Conservation (phyloP, 2,329 filamentous ascomycete genomes). For the Albophoma yamanashiensis region DNA sequence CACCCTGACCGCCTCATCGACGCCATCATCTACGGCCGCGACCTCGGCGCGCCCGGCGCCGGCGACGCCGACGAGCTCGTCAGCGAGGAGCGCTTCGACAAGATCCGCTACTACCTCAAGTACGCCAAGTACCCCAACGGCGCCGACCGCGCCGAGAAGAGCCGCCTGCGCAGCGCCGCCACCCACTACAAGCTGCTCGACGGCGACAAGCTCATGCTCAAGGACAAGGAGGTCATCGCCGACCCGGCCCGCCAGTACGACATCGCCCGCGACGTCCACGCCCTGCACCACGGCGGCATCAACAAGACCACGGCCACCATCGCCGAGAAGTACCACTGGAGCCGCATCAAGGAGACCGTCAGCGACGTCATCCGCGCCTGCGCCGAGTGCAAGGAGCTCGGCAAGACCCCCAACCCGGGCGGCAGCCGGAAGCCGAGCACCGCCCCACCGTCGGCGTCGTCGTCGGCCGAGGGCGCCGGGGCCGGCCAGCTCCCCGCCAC, state of each 20-base stretch:
- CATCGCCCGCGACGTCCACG: slow-evolving; percentile 70
- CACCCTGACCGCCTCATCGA: slow-evolving; percentile 59
- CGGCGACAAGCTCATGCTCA: slow-evolving; percentile 82
- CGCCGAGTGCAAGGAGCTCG: slow-evolving; percentile 72
- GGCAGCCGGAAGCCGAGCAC: slow-evolving; percentile 11
- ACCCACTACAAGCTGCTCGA: slow-evolving; percentile 85
- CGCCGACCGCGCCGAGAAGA: slow-evolving; percentile 91
- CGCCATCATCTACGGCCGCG: slow-evolving; percentile 68
- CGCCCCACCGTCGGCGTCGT: too few relatives aligned
- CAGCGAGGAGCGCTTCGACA: slow-evolving; percentile 95
- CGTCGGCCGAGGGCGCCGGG: not conserved
- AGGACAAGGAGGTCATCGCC: slow-evolving; percentile 93
- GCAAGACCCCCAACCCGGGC: slow-evolving; percentile 38
- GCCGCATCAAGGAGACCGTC: slow-evolving; percentile 94
- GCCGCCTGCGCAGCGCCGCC: slow-evolving; percentile 80
- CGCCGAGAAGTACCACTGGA: slow-evolving; percentile 93
- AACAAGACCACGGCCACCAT: slow-evolving; percentile 97
- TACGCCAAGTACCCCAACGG: slow-evolving; percentile 87
- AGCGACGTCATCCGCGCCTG: slow-evolving; percentile 91
- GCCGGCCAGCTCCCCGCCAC: not conserved
- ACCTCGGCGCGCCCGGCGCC: slow-evolving; percentile 50
- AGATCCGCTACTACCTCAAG: slow-evolving; percentile 95
- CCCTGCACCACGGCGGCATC: slow-evolving; percentile 74
- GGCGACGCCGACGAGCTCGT: slow-evolving; percentile 69
- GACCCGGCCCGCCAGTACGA: slow-evolving; percentile 86